Conservation (phyloP, 176 grass and related monocot genomes). For the Oryza coarctata region DNA sequence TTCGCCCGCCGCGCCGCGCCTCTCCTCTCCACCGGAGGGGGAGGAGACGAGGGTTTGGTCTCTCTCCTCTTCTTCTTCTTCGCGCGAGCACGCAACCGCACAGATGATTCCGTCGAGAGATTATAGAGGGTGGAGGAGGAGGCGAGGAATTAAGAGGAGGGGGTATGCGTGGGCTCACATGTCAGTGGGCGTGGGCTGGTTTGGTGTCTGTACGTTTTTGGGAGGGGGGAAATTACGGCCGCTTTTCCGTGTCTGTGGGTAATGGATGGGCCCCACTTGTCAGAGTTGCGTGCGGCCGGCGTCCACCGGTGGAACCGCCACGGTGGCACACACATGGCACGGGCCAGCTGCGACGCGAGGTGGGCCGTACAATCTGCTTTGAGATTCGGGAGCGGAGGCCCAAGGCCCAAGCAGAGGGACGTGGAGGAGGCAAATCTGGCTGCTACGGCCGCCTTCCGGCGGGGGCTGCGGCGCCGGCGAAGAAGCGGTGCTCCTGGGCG, state of each 20-base stretch:
- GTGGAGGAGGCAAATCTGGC: background rate
- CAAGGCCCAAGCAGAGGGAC: background rate
- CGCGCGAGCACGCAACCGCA: constrained; percentile 44
- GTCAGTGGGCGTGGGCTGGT: background rate
- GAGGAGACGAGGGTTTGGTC: constrained; percentile 7
- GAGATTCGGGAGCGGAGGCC: background rate
- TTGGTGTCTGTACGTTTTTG: background rate
- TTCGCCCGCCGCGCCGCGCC: background rate
- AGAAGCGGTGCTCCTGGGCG: too few species aligned
- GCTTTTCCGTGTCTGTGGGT: background rate
- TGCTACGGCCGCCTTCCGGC: too few species aligned
- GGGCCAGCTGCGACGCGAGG: background rate
- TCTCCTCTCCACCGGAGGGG: background rate
- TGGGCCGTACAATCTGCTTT: background rate
- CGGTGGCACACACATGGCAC: background rate
- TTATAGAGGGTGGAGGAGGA: background rate
- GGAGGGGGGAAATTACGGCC: background rate
- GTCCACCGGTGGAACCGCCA: background rate
- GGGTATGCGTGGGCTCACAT: background rate
- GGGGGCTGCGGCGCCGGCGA: too few species aligned
- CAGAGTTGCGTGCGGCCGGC: background rate
- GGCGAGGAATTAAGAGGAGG: background rate
- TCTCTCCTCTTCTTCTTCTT: background rate
- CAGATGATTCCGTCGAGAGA: background rate
- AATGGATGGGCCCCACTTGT: background rate